These are phyloP conservation scores for Exophiala dermatitidis DNA, from an alignment of 2,329 filamentous ascomycete species.

Conservation along the genomic window DNA sequence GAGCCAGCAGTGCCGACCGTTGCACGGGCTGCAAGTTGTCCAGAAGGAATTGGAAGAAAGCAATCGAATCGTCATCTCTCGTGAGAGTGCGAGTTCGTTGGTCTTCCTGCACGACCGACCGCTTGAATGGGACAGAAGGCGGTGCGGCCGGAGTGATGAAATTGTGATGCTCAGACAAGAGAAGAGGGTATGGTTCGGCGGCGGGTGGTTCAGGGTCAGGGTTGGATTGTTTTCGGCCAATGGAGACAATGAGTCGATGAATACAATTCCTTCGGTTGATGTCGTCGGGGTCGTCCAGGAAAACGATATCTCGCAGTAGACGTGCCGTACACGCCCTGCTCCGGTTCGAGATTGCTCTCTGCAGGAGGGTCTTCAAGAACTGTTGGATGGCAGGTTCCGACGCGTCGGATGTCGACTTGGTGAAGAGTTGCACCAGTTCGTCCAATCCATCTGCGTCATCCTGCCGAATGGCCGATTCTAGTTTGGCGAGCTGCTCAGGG, in stretches of 20 bases:
- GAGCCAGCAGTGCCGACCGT: constrained; percentile 57
- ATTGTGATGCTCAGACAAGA: constrained; percentile 52
- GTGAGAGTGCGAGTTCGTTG: constrained; percentile 53
- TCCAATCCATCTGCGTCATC: constrained; percentile 52
- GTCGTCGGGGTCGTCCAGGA: constrained; percentile 78
- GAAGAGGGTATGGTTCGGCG: constrained; percentile 45
- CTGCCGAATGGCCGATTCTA: constrained; percentile 64
- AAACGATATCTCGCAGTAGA: constrained; percentile 61
- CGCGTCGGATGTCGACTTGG: constrained; percentile 11
- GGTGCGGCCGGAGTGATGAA: constrained; percentile 75
- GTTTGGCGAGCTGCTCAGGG: constrained; percentile 57
- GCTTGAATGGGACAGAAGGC: constrained; percentile 55
- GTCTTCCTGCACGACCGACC: constrained; percentile 60
- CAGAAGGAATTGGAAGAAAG: constrained; percentile 57
- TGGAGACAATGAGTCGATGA: constrained; percentile 84
- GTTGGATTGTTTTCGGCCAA: constrained; percentile 65
- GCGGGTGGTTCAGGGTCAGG: constrained; percentile 44
- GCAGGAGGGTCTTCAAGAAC: constrained; percentile 38
- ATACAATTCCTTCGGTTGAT: constrained; percentile 92
- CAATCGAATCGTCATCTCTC: constrained; percentile 67
- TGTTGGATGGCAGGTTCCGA: constrained; percentile 27
- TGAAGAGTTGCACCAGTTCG: constrained; percentile 17
- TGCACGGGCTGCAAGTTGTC: constrained; percentile 63
- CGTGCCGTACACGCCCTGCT: constrained; percentile 63
- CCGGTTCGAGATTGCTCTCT: constrained; percentile 60